Evolutionary conservation across 192 early-diverging fungal genomes (phyloP), one percentile per base, ranked within the genome.

Genomic region (Paraglomus brasilianum): DNA sequence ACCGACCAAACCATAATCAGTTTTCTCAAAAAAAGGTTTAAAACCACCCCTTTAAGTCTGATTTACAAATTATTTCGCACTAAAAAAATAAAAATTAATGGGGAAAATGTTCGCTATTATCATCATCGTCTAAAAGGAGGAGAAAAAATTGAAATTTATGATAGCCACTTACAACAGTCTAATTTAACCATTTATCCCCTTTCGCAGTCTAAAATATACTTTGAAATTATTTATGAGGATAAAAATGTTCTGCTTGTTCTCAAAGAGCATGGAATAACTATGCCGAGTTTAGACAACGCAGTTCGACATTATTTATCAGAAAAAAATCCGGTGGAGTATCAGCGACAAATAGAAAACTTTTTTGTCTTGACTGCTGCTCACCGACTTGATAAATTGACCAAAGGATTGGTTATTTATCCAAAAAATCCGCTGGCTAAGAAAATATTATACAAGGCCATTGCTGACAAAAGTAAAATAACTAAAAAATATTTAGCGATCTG

Each of bases 61-160:
- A 62, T 62, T 62, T 62, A 62, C 5, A 62, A 62, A 45, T 43
- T 62, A 62, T 62, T 62, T n/a, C 42, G 59, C 42, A 62, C 59
- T 15, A 62, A 62, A 17, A 62, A 62, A 43, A 38, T 62, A 62
- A 62, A 62, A 62, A 4, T 62, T 45, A 22, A 62, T 45, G 59
- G 19, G 0, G 15, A 62, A 43, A 43, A 44, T 62, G 22, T 62
- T 45, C 59, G 59, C 8, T 62, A 62, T 43, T 62, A 62, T 21
- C 59, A 62, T 14, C 5, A 62, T 14, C 59, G 59, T 15, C 42
- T 62, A 45, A 62, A 62, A 43, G 17, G 0, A 1, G 59, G 59
- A 0, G 41, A 62, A 15, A 15, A 62, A 62, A 45, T 62, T 62
- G 14, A 45, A n/a, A 62, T 62, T 7, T 44, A 2, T 45, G 59